Evolutionary conservation across 805 yeast species (phyloP).

Genomic region (Hanseniaspora osmophila): DNA sequence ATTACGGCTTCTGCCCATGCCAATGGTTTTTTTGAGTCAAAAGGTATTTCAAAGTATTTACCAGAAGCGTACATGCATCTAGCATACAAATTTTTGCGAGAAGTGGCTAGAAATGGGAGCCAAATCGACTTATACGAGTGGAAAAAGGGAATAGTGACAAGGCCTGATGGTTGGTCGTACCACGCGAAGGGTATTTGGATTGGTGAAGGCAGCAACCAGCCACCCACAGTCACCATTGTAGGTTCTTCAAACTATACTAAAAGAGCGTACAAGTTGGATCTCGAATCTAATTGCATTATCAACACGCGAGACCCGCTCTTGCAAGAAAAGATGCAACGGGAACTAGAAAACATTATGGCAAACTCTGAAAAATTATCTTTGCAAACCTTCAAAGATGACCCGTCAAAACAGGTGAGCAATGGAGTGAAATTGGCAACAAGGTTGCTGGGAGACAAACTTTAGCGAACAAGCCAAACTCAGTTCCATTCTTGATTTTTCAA

Average conservation of each 20-base stretch:
- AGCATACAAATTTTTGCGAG: conserved; percentile 52
- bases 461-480: neutral
- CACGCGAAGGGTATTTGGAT: conserved; percentile 96
- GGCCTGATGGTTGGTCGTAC: conserved; percentile 85
- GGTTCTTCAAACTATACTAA: conserved; percentile 92
- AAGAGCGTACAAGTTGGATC: conserved; percentile 74
- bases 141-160: conserved; percentile 74
- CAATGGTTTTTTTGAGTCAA: conserved; percentile 78
- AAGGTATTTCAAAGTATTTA: conserved; percentile 65
- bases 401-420: conserved; percentile 44
- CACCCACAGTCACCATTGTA: conserved; percentile 64
- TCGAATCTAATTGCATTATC: conserved; percentile 76
- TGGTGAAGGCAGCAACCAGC: conserved; percentile 29
- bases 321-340: conserved; percentile 42
- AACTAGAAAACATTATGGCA: conserved; percentile 44
- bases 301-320: conserved; percentile 54
- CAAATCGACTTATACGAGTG: conserved; percentile 61
- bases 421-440: conserved; percentile 59
- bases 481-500: no score
- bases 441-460: conserved; percentile 37
- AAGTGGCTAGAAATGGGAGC: conserved; percentile 27
- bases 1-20: conserved; percentile 91
- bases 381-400: conserved; percentile 46
- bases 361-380: conserved; percentile 40
- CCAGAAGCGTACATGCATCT: conserved; percentile 80